These are phyloP conservation scores for Eucalyptus fibrosa DNA, from an alignment of 345 rosid genomes.

Conservation along the genomic window DNA sequence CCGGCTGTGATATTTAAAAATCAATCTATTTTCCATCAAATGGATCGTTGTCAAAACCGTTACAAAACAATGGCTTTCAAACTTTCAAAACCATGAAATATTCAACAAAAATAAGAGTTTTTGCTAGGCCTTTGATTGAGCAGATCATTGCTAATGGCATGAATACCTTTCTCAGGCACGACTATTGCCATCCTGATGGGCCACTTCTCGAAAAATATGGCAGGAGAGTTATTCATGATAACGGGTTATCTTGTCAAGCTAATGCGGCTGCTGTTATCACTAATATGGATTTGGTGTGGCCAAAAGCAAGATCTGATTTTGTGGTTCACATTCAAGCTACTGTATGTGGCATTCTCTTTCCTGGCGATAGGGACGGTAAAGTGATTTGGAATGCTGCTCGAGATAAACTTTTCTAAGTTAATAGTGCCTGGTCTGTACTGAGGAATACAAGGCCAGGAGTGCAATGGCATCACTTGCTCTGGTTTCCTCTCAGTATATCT, in stretches of 20 bases:
- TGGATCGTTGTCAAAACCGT: not conserved
- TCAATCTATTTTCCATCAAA: not conserved
- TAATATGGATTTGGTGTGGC: not conserved
- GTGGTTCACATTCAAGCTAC: not conserved
- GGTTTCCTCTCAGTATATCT: not conserved
- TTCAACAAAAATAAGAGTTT: not conserved
- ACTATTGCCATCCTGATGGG: not conserved
- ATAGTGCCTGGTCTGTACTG: not conserved
- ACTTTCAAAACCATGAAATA: not conserved
- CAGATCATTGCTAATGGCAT: not conserved
- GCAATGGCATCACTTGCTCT: not conserved
- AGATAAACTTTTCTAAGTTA: not conserved
- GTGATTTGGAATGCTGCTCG: not conserved
- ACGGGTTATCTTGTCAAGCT: not conserved
- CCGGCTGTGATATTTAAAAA: not conserved
- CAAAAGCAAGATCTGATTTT: not conserved
- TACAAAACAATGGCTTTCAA: not conserved
- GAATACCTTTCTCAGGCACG: not conserved
- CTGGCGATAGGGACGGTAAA: not conserved
- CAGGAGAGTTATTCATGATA: not conserved
- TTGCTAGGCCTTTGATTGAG: not conserved
- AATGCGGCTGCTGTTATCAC: not conserved
- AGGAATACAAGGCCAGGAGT: not conserved
- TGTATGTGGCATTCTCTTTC: not conserved
- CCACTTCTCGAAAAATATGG: not conserved